Evolutionary conservation across 805 yeast species (phyloP), one percentile per base, ranked within the genome.

Genomic region (Sugiyamaella marilandica): DNA sequence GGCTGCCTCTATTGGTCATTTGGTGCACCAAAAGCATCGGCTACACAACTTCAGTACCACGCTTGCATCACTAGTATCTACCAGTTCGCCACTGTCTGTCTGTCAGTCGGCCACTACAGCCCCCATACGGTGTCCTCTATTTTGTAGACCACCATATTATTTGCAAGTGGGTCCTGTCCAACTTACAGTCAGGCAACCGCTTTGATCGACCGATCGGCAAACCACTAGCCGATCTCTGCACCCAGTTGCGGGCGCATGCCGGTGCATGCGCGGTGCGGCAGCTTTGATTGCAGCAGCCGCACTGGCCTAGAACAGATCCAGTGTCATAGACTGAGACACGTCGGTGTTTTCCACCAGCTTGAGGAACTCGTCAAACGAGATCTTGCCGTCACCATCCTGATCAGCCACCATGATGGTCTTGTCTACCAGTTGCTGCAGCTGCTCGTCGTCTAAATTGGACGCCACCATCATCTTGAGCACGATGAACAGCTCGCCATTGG

Each of bases 381-480:
- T 72, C 60, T 78, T 81, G 0, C 96, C 95, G 64, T 90, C 97
- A 1, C 92, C 91, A 62, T 91, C 96, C 29, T 68, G 62, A 64
- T 91, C 98, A 49, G 89, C 91, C 67, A 92, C 97, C 82, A 89
- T 81, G 59, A 95, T 90, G 0, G 99, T 90, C 69, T 95, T 83
- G 68, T 94, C 98, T n/a, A 92, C 97, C 50, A 94, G 81, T 69
- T 95, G 98, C 68, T 94, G 99, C 52, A 94, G 76, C 63, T 94
- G 96, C 26, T 81, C 82, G 54, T 87, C 95, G 56, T 82, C 85
- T 53, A 95, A 71, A 64, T 94, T 90, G 60, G 82, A 84, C 1
- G 98, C 99, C 26, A 95, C 99, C 99, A 94, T 94, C 81, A 88
- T 87, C 70, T 94, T 87, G 72, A 94, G 74, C 39, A 94, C 98